These are phyloP conservation scores for Penicillium sp. DNA, from an alignment of 2,329 filamentous ascomycete species.

Conservation along the genomic window DNA sequence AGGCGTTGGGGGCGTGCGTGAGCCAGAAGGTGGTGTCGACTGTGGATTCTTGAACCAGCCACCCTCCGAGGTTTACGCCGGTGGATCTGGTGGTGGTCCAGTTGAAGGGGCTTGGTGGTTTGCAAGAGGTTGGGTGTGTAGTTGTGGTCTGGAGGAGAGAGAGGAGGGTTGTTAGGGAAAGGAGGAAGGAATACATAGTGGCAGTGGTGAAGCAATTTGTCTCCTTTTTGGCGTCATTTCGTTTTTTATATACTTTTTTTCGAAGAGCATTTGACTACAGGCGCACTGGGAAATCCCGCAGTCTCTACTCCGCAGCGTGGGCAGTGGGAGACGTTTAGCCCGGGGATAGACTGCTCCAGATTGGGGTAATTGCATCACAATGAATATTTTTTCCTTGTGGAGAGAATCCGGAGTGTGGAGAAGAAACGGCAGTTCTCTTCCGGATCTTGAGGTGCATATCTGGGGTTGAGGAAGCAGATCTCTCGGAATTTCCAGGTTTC, in stretches of 20 bases:
- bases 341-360: not conserved
- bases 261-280: not conserved
- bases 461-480: not conserved
- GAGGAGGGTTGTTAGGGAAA: not conserved
- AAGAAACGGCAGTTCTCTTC: not conserved
- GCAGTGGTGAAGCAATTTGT: no score
- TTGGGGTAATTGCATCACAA: not conserved
- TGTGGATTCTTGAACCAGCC: conserved; percentile 33
- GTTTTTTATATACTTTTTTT: no score
- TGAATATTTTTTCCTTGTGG: not conserved
- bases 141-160: no score
- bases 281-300: no score
- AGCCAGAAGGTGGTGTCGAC: conserved; percentile 31
- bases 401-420: conserved; percentile 5
- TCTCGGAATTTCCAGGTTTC: conserved; percentile 6
- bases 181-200: not conserved
- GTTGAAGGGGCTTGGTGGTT: conserved; percentile 15
- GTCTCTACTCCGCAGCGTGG: no score
- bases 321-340: not conserved
- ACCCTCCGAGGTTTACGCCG: conserved; percentile 28
- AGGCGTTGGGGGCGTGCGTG: conserved; percentile 24
- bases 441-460: no score
- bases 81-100: conserved; percentile 27
- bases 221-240: no score
- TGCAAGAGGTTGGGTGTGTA: not conserved